Evolutionary conservation across 208 protist genomes (phyloP).

Genomic region (Wallacemonas sp.): DNA sequence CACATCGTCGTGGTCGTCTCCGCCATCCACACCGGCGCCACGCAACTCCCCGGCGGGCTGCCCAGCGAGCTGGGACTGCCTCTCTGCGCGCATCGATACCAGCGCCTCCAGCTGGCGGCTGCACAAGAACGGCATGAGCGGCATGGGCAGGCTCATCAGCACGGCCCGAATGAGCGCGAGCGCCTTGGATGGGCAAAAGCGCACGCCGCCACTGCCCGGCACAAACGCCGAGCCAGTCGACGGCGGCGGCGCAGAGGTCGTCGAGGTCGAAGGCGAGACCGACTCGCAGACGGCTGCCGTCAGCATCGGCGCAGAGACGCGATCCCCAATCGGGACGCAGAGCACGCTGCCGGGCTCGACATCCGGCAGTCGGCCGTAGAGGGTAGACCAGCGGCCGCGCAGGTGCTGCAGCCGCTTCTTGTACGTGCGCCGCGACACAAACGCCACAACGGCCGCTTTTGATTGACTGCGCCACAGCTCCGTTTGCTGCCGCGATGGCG

Average conservation of each 20-base stretch:
- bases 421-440: slow-evolving; percentile 16
- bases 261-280: too few relatives aligned
- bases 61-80: not conserved
- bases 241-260: too few relatives aligned
- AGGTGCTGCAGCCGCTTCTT: slow-evolving; percentile 8
- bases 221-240: not conserved
- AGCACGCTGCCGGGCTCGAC: slow-evolving; percentile 9
- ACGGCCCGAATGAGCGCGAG: slow-evolving; percentile 33
- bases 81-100: slow-evolving; percentile 14
- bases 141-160: slow-evolving; percentile 41
- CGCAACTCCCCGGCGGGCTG: slow-evolving; percentile 36
- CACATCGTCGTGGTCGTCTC: not conserved
- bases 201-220: not conserved
- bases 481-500: slow-evolving; percentile 3
- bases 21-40: slow-evolving; percentile 41
- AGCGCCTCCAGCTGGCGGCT: slow-evolving; percentile 47
- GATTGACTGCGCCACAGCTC: slow-evolving; percentile 21
- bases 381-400: not conserved
- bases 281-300: not conserved
- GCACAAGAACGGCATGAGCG: slow-evolving; percentile 43
- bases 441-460: slow-evolving; percentile 25
- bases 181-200: slow-evolving; percentile 24
- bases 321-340: not conserved
- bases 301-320: slow-evolving; percentile 2
- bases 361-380: not conserved